Conservation (phyloP, 2,329 filamentous ascomycete genomes). For the Aspergillus sp. region DNA sequence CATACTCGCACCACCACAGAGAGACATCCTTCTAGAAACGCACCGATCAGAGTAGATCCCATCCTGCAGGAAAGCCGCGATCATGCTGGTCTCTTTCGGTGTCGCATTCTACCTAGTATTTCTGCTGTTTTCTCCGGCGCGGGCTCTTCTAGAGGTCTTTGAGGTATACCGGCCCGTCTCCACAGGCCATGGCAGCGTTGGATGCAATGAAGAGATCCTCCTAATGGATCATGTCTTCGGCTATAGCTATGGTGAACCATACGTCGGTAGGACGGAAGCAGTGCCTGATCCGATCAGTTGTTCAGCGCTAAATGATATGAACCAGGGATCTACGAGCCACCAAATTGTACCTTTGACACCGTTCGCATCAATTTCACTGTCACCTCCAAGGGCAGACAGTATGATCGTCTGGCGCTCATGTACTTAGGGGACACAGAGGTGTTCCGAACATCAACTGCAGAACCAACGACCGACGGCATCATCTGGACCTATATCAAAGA, state of each 20-base stretch:
- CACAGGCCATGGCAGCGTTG: slow-evolving; percentile 32
- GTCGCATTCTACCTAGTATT: slow-evolving; percentile 5
- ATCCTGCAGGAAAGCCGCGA: not conserved
- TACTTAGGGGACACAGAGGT: slow-evolving; percentile 76
- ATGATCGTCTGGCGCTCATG: slow-evolving; percentile 73
- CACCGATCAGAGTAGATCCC: not conserved
- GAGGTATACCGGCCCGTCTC: slow-evolving; percentile 68
- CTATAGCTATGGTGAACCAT: slow-evolving; percentile 72
- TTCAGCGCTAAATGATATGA: not conserved
- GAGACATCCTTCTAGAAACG: not conserved
- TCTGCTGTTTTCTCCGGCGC: slow-evolving; percentile 1
- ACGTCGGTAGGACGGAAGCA: slow-evolving; percentile 59
- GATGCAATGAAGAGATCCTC: slow-evolving; percentile 44
- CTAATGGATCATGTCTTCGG: slow-evolving; percentile 73
- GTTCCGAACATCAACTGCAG: slow-evolving; percentile 81
- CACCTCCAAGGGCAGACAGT: slow-evolving; percentile 70
- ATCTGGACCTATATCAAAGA: slow-evolving; percentile 77
- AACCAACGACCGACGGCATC: slow-evolving; percentile 71
- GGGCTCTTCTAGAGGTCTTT: slow-evolving; percentile 61
- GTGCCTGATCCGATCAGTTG: not conserved
- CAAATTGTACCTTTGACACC: slow-evolving; percentile 69
- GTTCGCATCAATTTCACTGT: slow-evolving; percentile 77
- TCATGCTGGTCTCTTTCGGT: slow-evolving; percentile 4
- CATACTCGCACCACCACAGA: not conserved
- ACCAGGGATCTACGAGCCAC: slow-evolving; percentile 63